A percentile compares a stretch with the other conserved stretches of the same genome.
Evolutionary conservation across 2,329 filamentous ascomycete species (phyloP).

Genomic region (Cryphonectria radicalis): DNA sequence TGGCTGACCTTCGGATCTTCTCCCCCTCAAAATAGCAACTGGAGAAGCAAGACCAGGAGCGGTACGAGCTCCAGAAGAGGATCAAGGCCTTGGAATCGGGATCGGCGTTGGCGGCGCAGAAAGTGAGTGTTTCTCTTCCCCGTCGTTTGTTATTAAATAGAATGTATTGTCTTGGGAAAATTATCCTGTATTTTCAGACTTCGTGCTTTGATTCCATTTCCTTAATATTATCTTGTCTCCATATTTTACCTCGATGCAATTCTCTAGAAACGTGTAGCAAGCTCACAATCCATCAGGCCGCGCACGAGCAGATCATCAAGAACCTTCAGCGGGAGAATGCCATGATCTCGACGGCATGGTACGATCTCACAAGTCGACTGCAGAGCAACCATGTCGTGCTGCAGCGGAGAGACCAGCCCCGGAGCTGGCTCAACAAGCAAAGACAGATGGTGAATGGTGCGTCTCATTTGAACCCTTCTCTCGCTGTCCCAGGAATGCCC

Average conservation of each 20-base stretch:
- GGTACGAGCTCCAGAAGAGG: constrained; percentile 58
- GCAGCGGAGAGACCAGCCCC: constrained; percentile 74
- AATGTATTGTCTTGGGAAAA: constrained; percentile 18
- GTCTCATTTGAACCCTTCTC: constrained; percentile 25
- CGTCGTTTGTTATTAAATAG: constrained; percentile 11
- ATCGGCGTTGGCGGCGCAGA: constrained; percentile 53
- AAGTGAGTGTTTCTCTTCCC: constrained; percentile 48
- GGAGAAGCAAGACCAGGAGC: constrained; percentile 61
- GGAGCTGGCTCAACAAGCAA: constrained; percentile 86
- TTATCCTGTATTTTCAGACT: not conserved
- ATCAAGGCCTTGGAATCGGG: constrained; percentile 58
- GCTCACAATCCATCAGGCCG: constrained; percentile 44
- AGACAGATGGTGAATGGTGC: constrained; percentile 69
- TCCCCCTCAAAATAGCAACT: constrained; percentile 52
- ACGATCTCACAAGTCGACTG: constrained; percentile 76
- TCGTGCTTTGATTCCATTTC: not conserved
- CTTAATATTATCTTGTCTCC: not conserved
- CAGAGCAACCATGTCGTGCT: constrained; percentile 84
- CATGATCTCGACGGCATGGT: constrained; percentile 83
- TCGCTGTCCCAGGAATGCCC: too few relatives aligned
- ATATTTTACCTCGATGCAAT: not conserved
- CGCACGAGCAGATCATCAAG: constrained; percentile 61
- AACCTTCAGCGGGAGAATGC: constrained; percentile 78
- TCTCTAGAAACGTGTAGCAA: not conserved
- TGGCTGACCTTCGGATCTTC: constrained; percentile 32